These are phyloP conservation scores for Polyporus tsugae DNA, from an alignment of 1,284 basidiomycete genomes.

Conservation along the genomic window DNA sequence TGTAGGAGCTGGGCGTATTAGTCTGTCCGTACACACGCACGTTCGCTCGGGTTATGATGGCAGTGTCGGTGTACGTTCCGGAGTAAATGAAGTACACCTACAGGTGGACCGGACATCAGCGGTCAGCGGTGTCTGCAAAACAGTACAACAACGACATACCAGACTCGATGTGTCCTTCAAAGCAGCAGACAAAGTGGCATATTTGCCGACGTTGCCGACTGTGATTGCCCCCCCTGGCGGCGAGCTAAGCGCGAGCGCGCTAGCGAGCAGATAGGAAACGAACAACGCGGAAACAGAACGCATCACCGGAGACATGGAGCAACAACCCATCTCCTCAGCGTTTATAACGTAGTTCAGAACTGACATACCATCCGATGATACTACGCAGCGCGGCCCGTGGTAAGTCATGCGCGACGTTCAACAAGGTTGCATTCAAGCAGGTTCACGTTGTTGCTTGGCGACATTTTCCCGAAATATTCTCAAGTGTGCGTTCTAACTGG, in stretches of 20 bases:
- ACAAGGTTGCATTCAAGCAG: background rate
- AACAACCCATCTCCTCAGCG: background rate
- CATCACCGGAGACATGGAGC: conserved; percentile 14
- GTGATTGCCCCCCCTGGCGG: conserved; percentile 38
- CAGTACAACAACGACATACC: conserved; percentile 24
- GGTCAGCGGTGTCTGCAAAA: conserved; percentile 6
- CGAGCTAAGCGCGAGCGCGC: conserved; percentile 31
- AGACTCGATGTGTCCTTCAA: conserved; percentile 37
- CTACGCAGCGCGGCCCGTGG: conserved; percentile 10
- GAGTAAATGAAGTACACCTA: conserved; percentile 62
- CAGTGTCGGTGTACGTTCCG: conserved; percentile 62
- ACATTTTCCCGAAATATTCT: conserved; percentile 25
- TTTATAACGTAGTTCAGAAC: conserved; percentile 1
- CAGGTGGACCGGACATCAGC: conserved; percentile 4
- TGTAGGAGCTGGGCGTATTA: conserved; percentile 32
- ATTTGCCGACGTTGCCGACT: conserved; percentile 36
- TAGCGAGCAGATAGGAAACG: conserved; percentile 17
- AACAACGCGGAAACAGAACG: conserved; percentile 18
- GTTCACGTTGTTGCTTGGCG: conserved; percentile 10
- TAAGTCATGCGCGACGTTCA: conserved; percentile 14
- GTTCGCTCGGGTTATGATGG: conserved; percentile 55
- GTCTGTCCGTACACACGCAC: conserved; percentile 38
- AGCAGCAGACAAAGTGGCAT: conserved; percentile 35
- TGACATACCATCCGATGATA: conserved; percentile 5
- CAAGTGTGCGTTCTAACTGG: conserved; percentile 6